Conservation (phyloP, 129 eudicot genomes). For the Saussurea involucrata region DNA sequence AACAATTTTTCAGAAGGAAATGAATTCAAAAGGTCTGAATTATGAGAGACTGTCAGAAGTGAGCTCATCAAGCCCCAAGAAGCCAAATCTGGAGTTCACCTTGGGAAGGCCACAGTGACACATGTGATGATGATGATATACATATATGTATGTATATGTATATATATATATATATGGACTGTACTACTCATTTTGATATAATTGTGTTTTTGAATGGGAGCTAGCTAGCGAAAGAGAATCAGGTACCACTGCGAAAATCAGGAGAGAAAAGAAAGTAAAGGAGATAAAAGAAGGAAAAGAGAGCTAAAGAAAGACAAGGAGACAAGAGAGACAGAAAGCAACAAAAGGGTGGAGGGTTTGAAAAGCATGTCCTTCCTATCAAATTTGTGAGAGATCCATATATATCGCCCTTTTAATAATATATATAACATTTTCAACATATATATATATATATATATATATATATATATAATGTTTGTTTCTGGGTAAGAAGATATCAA, state of each 20-base stretch:
- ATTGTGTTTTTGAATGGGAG: constrained; percentile 49
- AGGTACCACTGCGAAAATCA: constrained; percentile 63
- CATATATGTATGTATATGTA: neutral
- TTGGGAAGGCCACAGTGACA: constrained; percentile 73
- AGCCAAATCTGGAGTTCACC: constrained; percentile 93
- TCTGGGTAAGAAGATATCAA: constrained; percentile 16
- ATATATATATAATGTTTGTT: constrained; percentile 4
- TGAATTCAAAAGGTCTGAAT: constrained; percentile 60
- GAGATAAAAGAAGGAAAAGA: constrained; percentile 40
- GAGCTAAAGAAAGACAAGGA: constrained; percentile 59
- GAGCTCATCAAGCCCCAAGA: constrained; percentile 73
- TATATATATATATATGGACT: constrained; percentile 10
- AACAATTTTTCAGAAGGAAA: constrained; percentile 50
- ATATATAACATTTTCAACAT: constrained; percentile 17
- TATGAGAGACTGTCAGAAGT: constrained; percentile 76
- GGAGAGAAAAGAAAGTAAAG: constrained; percentile 28
- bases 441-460: too few species aligned
- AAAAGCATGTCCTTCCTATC: constrained; percentile 32
- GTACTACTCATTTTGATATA: constrained; percentile 67
- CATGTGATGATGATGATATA: neutral
- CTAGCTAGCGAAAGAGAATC: constrained; percentile 69
- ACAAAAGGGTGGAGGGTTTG: constrained; percentile 40
- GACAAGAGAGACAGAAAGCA: constrained; percentile 94
- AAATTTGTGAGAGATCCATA: constrained; percentile 36
- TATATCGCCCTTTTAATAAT: constrained; percentile 18